Evolutionary conservation across 2,329 filamentous ascomycete species (phyloP), one percentile per base, ranked within the genome.

Genomic region (Fusarium sp.): DNA sequence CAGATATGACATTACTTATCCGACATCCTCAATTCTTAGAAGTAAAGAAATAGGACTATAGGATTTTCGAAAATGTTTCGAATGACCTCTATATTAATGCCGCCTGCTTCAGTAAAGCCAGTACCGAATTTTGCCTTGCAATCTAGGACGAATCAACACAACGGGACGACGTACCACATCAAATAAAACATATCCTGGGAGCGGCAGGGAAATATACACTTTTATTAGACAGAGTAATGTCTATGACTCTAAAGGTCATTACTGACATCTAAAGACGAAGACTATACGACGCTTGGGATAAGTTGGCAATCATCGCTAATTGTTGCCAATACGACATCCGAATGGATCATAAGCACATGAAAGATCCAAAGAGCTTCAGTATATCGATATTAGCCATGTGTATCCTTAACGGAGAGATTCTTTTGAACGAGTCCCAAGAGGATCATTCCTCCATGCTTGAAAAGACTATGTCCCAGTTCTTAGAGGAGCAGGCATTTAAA

Each of bases 221-320:
- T 3, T 8, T 45, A n/a, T 15, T 52, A 8, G 7, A 39, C 4
- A 15, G 3, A 28, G 1, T 8, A 2, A 28, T 40, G 11, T 8
- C 49, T 4, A 53, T 53, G 49, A 39, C 49, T 1, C 49, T 26
- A 24, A 39, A 3, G 9, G 11, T 53, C 22, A 26, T 53, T 34
- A 2, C 1, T 5, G 49, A 53, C 6, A 53, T 53, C 7, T 11
- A 46, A 7, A 46, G 4, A 7, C 41, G 34, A 22, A 1, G 26
- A 1, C 10, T 52, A 6, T 0, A 2, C 3, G 11, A 39, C 1
- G 2, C 41, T 28, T 46, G 34, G 49, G 49, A 53, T 28, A 46
- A n/a, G 8, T 22, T 39, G 28, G 34, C 41, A n/a, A 53, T 53
- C 7, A 53, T 47, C 8, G 49, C 49, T 15, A 53, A 53, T 26